Conservation (phyloP, 1,284 basidiomycete species). For the Cerioporus squamosus region DNA sequence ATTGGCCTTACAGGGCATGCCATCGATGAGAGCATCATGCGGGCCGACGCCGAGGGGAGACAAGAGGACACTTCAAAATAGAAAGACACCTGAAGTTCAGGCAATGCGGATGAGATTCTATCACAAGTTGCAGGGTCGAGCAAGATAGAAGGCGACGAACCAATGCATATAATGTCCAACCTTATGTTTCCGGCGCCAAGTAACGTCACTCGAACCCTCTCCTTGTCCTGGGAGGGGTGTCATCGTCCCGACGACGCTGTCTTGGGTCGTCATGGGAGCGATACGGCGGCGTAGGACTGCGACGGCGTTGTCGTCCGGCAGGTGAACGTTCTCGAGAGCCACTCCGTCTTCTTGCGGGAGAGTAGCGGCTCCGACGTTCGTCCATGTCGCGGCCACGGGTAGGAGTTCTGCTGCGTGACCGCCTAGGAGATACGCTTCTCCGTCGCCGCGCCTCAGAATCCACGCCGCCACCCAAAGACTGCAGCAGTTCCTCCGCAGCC, state of each 20-base stretch:
- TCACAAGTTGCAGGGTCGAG: conserved; percentile 7
- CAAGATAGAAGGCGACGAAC: not conserved
- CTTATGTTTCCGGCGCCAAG: not conserved
- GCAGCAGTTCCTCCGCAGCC: conserved; percentile 55
- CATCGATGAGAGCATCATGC: not conserved
- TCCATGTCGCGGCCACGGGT: conserved; percentile 12
- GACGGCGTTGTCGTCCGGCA: conserved; percentile 7
- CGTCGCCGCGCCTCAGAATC: conserved; percentile 17
- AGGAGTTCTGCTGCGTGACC: conserved; percentile 27
- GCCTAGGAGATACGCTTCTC: conserved; percentile 27
- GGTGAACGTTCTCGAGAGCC: conserved; percentile 24
- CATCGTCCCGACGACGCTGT: conserved; percentile 16
- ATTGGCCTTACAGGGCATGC: conserved; percentile 1
- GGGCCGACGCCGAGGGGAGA: not conserved
- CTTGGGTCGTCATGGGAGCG: conserved; percentile 20
- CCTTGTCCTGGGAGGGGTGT: conserved; percentile 18
- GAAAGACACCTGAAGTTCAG: not conserved
- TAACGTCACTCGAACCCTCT: conserved; percentile 26
- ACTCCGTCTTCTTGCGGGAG: conserved; percentile 21
- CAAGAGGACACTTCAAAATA: not conserved
- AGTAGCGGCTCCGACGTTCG: conserved; percentile 12
- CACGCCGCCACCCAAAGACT: conserved; percentile 34
- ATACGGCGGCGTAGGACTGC: conserved; percentile 15
- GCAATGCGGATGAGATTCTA: conserved; percentile 2
- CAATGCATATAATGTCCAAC: not conserved